Evolutionary conservation across 441 rosid genomes (phyloP).

Genomic region (Jatropha podagrica): DNA sequence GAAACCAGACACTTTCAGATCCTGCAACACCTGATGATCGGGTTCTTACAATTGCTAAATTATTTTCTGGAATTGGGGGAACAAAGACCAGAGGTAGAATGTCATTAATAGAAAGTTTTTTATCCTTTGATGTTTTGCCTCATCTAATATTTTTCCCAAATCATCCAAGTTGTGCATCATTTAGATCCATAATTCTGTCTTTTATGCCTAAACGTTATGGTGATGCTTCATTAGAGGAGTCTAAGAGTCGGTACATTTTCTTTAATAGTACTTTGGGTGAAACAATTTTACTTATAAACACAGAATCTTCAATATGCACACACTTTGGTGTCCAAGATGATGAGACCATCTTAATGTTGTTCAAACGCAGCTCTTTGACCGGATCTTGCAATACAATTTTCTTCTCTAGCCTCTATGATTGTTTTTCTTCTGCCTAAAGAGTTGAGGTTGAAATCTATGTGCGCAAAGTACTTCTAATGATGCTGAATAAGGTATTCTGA

Average conservation of each 20-base stretch:
- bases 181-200: not conserved
- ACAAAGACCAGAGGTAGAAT: not conserved
- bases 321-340: slow-evolving; percentile 6
- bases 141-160: not conserved
- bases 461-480: not conserved
- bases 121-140: not conserved
- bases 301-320: slow-evolving; percentile 4
- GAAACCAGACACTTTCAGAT: not conserved
- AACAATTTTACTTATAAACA: not conserved
- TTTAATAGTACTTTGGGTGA: slow-evolving; percentile 9
- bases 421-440: slow-evolving; percentile 10
- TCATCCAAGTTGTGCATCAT: not conserved
- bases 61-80: slow-evolving; percentile 3
- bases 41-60: not conserved
- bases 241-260: slow-evolving; percentile 12
- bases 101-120: not conserved
- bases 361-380: slow-evolving; percentile 20
- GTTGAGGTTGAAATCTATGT: not conserved
- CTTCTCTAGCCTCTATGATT: slow-evolving; percentile 11
- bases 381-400: slow-evolving; percentile 13
- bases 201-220: not conserved
- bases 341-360: not conserved
- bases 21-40: not conserved
- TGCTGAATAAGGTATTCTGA: slow-evolving; percentile 11
- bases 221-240: slow-evolving; percentile 1